Evolutionary conservation across 1,284 basidiomycete species (phyloP), one percentile per base, ranked within the genome.

Genomic region (Apiotrichum laibachii): DNA sequence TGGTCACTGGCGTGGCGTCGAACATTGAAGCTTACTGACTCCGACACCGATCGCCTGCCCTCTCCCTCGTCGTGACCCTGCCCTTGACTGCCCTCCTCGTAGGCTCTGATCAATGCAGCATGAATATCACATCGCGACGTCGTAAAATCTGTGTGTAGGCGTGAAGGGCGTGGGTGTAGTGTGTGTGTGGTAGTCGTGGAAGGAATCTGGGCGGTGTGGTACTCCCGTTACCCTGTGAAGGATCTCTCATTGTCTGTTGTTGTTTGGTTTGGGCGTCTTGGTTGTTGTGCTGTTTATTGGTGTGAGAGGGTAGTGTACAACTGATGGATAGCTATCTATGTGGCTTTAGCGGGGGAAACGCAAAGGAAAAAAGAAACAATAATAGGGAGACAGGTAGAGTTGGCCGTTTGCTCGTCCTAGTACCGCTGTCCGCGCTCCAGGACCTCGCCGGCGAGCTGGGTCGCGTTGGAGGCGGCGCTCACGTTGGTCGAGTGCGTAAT

Each of bases 381-480:
- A 21, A 12, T 11, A n/a, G 26, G 26, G 26, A 4, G 26, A 31
- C 26, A 4, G 26, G 2, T 1, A 11, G 21, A 21, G 34, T 8
- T 47, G 8, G 2, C 15, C 15, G n/a, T 16, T 35, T 49, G 9
- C 33, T 35, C 11, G 11, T 11, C n/a, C 21, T 18, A 50, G 16
- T 19, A 50, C 11, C 21, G 21, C 37, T 50, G 49, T 5, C 49
- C 49, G 22, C 49, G 49, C 49, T 39, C 35, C 12, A 50, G 49
- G 12, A 50, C 49, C 13, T 50, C 49, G 15, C 49, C 49, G 4
- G 49, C 49, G 19, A 50, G 49, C 49, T 50, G 49, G 1, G 49
- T 50, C 35, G 49, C 49, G 49, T 50, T 50, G 21, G 49, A 50
- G 15, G 49, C 49, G 12, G 49, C 49, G 21, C 35, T 48, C 13